phyloP scores from a whole-genome alignment of 1,284 basidiomycete species.

The Clitocybe nebularis region DNA sequence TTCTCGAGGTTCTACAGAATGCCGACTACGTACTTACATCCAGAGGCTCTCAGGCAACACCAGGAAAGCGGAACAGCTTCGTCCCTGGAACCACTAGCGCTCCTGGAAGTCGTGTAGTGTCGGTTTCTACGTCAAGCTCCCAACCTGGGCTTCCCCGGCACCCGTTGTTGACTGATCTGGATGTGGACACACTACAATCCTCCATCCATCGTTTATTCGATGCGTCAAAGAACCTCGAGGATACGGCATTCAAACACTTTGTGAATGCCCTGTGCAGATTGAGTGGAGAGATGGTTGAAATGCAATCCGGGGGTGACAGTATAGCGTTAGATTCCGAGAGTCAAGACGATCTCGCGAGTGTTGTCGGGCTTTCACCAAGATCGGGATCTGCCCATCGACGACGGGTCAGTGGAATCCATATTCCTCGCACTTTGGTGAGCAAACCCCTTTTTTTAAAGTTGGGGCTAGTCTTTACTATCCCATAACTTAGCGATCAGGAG shows the following conservation, averaged over 20 bases:
- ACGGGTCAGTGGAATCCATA: slow-evolving; percentile 80
- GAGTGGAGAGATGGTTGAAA: slow-evolving; percentile 85
- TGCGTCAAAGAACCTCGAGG: slow-evolving; percentile 78
- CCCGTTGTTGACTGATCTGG: slow-evolving; percentile 69
- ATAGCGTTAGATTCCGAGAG: slow-evolving; percentile 34
- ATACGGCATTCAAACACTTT: slow-evolving; percentile 80
- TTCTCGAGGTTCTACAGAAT: slow-evolving; percentile 89
- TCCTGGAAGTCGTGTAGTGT: slow-evolving; percentile 32
- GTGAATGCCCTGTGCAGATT: slow-evolving; percentile 80
- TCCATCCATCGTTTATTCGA: slow-evolving; percentile 83
- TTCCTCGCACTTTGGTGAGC: slow-evolving; percentile 71
- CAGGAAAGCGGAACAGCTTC: slow-evolving; percentile 34
- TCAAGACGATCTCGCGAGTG: slow-evolving; percentile 37
- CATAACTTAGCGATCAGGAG: slow-evolving; percentile 68
- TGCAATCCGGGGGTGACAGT: slow-evolving; percentile 53
- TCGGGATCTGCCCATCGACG: slow-evolving; percentile 54
- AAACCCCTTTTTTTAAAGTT: slow-evolving; percentile 8
- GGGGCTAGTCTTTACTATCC: too few relatives aligned
- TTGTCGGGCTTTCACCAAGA: slow-evolving; percentile 35
- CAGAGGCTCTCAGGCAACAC: slow-evolving; percentile 36
- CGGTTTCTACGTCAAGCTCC: slow-evolving; percentile 23
- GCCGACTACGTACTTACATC: slow-evolving; percentile 84
- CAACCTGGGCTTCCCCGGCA: slow-evolving; percentile 34
- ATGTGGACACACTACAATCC: slow-evolving; percentile 66
- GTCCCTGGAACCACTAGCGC: slow-evolving; percentile 27